Evolutionary conservation across 2,329 filamentous ascomycete genomes (phyloP).

Genomic region (Ascochyta rabiei): DNA sequence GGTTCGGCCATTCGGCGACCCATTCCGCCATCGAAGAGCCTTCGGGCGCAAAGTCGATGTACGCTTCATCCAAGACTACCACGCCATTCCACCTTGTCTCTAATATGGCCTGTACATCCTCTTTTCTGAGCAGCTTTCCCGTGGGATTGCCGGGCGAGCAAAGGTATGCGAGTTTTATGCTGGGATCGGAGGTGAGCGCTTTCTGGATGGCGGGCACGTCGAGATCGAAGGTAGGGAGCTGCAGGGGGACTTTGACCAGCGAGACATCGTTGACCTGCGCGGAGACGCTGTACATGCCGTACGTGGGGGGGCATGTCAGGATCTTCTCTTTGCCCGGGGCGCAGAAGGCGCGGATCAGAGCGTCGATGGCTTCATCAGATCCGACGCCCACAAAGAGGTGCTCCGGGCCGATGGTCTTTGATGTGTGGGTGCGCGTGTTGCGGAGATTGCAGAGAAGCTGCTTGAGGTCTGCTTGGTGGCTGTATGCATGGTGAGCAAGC

Average conservation of each 20-base stretch:
- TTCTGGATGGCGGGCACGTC: slow-evolving; percentile 71
- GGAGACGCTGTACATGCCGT: slow-evolving; percentile 97
- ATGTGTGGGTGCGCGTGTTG: slow-evolving; percentile 82
- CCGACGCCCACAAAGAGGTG: slow-evolving; percentile 95
- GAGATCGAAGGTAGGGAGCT: slow-evolving; percentile 74
- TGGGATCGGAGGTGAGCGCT: slow-evolving; percentile 65
- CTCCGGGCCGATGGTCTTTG: slow-evolving; percentile 73
- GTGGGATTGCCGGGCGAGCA: slow-evolving; percentile 97
- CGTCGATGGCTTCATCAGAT: slow-evolving; percentile 96
- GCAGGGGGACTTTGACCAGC: slow-evolving; percentile 84
- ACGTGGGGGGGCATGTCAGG: slow-evolving; percentile 93
- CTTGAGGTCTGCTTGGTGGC: slow-evolving; percentile 86
- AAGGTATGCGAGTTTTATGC: slow-evolving; percentile 88
- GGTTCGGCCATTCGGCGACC: slow-evolving; percentile 90
- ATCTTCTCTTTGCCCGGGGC: slow-evolving; percentile 85
- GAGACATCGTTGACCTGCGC: slow-evolving; percentile 92
- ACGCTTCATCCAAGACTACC: slow-evolving; percentile 92
- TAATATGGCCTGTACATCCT: slow-evolving; percentile 74
- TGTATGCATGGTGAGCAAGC: slow-evolving; percentile 29
- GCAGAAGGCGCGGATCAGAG: slow-evolving; percentile 91
- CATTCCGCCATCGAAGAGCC: slow-evolving; percentile 85
- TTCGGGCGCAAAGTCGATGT: slow-evolving; percentile 88
- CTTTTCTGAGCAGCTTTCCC: slow-evolving; percentile 75
- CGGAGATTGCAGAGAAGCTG: slow-evolving; percentile 83
- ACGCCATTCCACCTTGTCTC: slow-evolving; percentile 92